These are phyloP conservation scores for Coniosporium apollinis DNA, from an alignment of 495 filamentous ascomycete genomes.

Conservation along the genomic window DNA sequence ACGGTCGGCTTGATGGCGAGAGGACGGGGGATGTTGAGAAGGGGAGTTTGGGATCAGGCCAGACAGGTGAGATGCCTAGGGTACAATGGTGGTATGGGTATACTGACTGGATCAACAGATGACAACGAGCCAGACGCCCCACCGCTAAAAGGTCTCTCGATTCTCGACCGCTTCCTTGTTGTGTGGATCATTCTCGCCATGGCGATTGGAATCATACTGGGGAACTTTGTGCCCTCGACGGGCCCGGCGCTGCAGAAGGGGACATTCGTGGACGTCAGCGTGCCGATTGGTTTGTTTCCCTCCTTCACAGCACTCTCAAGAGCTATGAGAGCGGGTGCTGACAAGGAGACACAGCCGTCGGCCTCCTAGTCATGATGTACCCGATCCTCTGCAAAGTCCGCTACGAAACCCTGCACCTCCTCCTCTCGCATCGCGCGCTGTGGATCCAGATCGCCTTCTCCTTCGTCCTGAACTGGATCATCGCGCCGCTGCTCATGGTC, in stretches of 20 bases:
- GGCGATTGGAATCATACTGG: constrained; percentile 60
- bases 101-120: too few species aligned
- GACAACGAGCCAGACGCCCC: constrained; percentile 2
- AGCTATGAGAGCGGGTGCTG: too few species aligned
- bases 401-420: constrained; percentile 58
- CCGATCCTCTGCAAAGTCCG: constrained; percentile 88
- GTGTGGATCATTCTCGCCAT: constrained; percentile 81
- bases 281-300: constrained; percentile 55
- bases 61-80: too few species aligned
- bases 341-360: constrained; percentile 59
- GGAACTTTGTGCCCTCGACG: constrained; percentile 54
- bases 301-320: too few species aligned
- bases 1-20: constrained; percentile 1
- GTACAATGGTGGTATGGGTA: too few species aligned
- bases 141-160: constrained; percentile 40
- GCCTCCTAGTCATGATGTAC: constrained; percentile 88
- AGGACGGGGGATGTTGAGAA: too few species aligned
- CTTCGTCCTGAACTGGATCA: constrained; percentile 70
- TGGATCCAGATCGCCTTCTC: constrained; percentile 74
- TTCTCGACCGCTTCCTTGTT: constrained; percentile 61
- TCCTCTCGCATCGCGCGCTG: constrained; percentile 41
- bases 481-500: constrained; percentile 85
- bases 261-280: constrained; percentile 53
- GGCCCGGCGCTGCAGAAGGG: constrained; percentile 50
- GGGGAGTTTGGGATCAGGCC: too few species aligned